Percentiles rank a stretch among this genome's conserved stretches.
These are phyloP conservation scores for Naganishia antarctica DNA, from an alignment of 768 basidiomycete species.

Conservation along the genomic window DNA sequence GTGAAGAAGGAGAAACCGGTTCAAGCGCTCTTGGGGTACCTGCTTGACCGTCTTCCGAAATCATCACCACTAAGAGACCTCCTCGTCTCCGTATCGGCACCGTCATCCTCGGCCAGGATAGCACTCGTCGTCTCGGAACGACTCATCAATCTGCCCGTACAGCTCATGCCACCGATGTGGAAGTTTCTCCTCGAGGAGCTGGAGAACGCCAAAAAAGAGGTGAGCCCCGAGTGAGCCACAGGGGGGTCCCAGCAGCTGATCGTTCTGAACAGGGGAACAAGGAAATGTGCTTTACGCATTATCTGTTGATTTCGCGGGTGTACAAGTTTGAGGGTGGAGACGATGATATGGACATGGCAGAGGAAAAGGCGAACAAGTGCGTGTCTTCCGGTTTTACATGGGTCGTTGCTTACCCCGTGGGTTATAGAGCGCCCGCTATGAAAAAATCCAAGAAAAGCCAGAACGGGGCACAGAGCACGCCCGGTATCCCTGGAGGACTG, in stretches of 20 bases:
- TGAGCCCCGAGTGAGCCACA: constrained; percentile 40
- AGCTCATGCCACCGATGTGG: constrained; percentile 88
- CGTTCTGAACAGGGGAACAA: constrained; percentile 52
- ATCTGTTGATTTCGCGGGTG: constrained; percentile 69
- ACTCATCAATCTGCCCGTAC: constrained; percentile 90
- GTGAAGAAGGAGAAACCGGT: constrained; percentile 67
- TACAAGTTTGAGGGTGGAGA: constrained; percentile 71
- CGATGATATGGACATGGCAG: constrained; percentile 47
- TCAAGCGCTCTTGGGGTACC: constrained; percentile 65
- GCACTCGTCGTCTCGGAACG: constrained; percentile 83
- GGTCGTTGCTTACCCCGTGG: too few relatives aligned
- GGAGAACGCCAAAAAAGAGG: constrained; percentile 64
- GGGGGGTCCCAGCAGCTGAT: too few relatives aligned
- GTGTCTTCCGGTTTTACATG: too few relatives aligned
- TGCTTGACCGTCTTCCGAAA: constrained; percentile 55
- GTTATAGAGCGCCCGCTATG: constrained; percentile 1
- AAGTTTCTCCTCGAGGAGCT: constrained; percentile 79
- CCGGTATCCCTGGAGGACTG: constrained; percentile 52
- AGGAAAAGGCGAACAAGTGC: background rate
- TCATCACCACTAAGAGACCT: constrained; percentile 55
- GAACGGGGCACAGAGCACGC: constrained; percentile 35
- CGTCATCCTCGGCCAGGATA: constrained; percentile 55
- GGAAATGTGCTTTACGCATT: constrained; percentile 68
- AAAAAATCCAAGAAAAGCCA: constrained; percentile 52
- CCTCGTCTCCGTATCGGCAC: constrained; percentile 52